Percentiles rank a stretch among this genome's conserved stretches.
Evolutionary conservation across 306 rosid species (phyloP).

Genomic region (Citrullus mucosospermus): DNA sequence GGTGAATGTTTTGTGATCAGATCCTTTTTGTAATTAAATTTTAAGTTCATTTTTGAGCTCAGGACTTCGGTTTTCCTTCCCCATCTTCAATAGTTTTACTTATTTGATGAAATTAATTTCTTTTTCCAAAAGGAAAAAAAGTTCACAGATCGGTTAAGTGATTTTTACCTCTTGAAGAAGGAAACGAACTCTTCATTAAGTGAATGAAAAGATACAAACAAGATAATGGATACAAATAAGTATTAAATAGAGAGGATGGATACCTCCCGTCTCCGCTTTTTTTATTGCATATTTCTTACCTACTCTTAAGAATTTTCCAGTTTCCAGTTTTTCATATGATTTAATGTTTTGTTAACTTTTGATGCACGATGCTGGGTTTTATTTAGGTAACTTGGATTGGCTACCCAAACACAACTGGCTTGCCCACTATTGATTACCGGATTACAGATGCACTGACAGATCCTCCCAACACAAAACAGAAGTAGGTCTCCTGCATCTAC

Average conservation of each 20-base stretch:
- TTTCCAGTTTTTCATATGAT: not conserved
- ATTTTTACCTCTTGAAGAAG: not conserved
- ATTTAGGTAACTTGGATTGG: slow-evolving; percentile 96
- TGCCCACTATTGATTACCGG: slow-evolving; percentile 92
- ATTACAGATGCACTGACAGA: slow-evolving; percentile 90
- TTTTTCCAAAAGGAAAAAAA: not conserved
- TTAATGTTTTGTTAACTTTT: not conserved
- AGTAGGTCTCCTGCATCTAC: slow-evolving; percentile 35
- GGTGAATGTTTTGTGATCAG: not conserved
- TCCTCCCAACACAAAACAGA: slow-evolving; percentile 75
- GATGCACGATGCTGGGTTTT: slow-evolving; percentile 14
- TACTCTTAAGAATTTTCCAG: not conserved
- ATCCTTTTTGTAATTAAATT: not conserved
- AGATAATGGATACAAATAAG: too few species aligned
- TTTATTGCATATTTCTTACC: not conserved
- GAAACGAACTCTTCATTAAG: too few species aligned
- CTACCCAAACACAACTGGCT: slow-evolving; percentile 96
- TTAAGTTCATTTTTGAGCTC: not conserved
- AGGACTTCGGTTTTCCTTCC: not conserved
- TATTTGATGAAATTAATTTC: not conserved
- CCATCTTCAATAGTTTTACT: not conserved
- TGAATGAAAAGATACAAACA: too few species aligned
- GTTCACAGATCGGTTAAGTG: not conserved
- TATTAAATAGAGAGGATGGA: too few species aligned
- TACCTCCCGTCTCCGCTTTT: not conserved